A percentile compares a stretch with the other conserved stretches of the same genome.
These are phyloP conservation scores for Athelia sp. DNA, from an alignment of 1,284 basidiomycete species.

Conservation along the genomic window DNA sequence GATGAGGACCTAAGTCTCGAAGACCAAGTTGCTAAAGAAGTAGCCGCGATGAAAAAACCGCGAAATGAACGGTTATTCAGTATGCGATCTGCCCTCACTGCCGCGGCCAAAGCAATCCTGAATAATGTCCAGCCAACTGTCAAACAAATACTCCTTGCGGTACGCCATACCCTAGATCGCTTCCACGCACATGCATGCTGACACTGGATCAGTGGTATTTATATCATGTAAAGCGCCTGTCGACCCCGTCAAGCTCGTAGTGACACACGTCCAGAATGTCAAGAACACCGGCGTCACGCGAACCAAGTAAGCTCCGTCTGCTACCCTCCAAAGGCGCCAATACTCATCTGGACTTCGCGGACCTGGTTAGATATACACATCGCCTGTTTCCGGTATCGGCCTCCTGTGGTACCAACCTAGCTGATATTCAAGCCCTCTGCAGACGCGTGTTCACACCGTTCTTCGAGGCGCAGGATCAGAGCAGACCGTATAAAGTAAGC, in stretches of 20 bases:
- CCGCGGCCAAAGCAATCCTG: slow-evolving; percentile 4
- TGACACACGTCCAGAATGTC: slow-evolving; percentile 59
- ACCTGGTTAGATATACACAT: slow-evolving; percentile 56
- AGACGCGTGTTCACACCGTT: slow-evolving; percentile 46
- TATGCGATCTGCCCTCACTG: slow-evolving; percentile 26
- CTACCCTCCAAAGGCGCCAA: too few species aligned
- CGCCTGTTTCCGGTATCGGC: slow-evolving; percentile 66
- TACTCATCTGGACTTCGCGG: too few species aligned
- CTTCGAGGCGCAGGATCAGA: slow-evolving; percentile 36
- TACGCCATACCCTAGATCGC: slow-evolving; percentile 22
- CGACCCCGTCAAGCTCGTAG: slow-evolving; percentile 68
- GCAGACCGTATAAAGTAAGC: slow-evolving; percentile 41
- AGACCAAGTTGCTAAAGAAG: slow-evolving; percentile 63
- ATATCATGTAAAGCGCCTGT: slow-evolving; percentile 73
- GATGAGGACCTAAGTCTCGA: slow-evolving; percentile 50
- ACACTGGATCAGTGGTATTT: slow-evolving; percentile 57
- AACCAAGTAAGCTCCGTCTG: slow-evolving; percentile 62
- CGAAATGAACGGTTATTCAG: slow-evolving; percentile 60
- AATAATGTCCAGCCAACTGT: slow-evolving; percentile 49
- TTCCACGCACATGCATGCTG: not conserved
- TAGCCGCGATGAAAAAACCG: slow-evolving; percentile 64
- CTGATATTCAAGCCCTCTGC: slow-evolving; percentile 63
- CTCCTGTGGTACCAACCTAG: slow-evolving; percentile 60
- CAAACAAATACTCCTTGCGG: slow-evolving; percentile 75
- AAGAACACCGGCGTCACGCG: slow-evolving; percentile 56